Base-by-base conservation (phyloP, 2,329 filamentous ascomycete genomes). In the Cadophora sp. region DNA sequence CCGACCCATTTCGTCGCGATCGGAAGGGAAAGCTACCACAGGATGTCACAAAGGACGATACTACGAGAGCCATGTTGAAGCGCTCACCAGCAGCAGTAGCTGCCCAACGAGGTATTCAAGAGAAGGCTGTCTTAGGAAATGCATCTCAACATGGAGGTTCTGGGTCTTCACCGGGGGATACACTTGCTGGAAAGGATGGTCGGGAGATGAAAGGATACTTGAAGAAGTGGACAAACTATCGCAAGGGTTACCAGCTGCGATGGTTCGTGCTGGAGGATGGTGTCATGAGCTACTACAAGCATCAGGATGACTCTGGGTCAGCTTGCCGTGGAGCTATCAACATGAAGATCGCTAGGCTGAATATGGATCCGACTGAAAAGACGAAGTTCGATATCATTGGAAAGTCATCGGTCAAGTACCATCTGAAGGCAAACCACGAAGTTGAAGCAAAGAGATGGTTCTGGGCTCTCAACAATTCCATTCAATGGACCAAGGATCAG, bases 201-300 rank as follows among this genome's bases (percentile, higher is more conserved):
- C 87, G 94, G 58, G 95, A 98, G 80, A 98, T 99, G 92, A 97
- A 97, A 81, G 96, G 96, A 7, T 99, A 98, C 78, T 83, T 99
- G 65, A 98, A 97, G 81, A 99, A 99, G 79, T 99, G 96, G 96
- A 99, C 96, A 58, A 99, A 99, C 78, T 99, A 99, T 78, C 94
- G 95, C 24, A 94, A 92, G 77, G 96, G 96, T 9, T 99, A 97
- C 81, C 97, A 99, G 81, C 80, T 99, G 70, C 87, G 96, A 68
- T 99, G 95, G 94, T 99, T 99, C 77, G 96, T 98, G 16, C 87
- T 99, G 9, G 96, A 99, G 78, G 96, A 99, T 77, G 96, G 96
- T 14, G 95, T 99, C 14, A 80, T 99, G 72, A 98, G 96, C 80
- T 99, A 99, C 81, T 99, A 98, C 83, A 99, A 99, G 81, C 93